These are phyloP conservation scores for Eucalyptus leucophloia DNA, from an alignment of 345 rosid species.

Conservation along the genomic window DNA sequence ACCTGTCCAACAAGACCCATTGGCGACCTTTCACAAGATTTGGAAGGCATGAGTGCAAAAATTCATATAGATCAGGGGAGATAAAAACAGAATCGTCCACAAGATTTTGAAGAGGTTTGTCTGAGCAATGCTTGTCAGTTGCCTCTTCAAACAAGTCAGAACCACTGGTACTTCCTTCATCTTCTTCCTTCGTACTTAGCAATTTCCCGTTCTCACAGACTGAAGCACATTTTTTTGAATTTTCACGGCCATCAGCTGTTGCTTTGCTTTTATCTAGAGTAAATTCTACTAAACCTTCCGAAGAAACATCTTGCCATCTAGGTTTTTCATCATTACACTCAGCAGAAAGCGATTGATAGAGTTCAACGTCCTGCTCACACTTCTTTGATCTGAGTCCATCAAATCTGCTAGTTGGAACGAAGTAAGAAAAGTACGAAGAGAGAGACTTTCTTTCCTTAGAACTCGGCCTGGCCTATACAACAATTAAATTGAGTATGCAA, in stretches of 20 bases:
- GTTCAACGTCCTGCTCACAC: slow-evolving; percentile 13
- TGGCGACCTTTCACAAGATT: slow-evolving; percentile 79
- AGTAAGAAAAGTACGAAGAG: slow-evolving; percentile 37
- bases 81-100: slow-evolving; percentile 53
- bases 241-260: background rate
- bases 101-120: slow-evolving; percentile 24
- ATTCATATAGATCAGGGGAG: slow-evolving; percentile 48
- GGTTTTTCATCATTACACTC: slow-evolving; percentile 21
- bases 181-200: background rate
- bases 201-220: background rate
- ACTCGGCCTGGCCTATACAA: slow-evolving; percentile 32
- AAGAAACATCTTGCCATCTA: slow-evolving; percentile 3
- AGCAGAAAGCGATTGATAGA: slow-evolving; percentile 30
- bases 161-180: slow-evolving; percentile 20
- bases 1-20: no score
- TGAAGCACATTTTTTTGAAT: background rate
- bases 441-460: slow-evolving; percentile 26
- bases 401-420: slow-evolving; percentile 10
- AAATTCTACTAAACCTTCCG: slow-evolving; percentile 2
- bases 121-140: slow-evolving; percentile 11
- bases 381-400: slow-evolving; percentile 26
- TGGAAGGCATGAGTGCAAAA: slow-evolving; percentile 68
- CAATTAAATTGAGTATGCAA: background rate
- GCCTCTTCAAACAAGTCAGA: slow-evolving; percentile 34
- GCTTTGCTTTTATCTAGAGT: background rate